These are phyloP conservation scores for Auricularia sp. DNA, from an alignment of 768 basidiomycete species.

Conservation along the genomic window DNA sequence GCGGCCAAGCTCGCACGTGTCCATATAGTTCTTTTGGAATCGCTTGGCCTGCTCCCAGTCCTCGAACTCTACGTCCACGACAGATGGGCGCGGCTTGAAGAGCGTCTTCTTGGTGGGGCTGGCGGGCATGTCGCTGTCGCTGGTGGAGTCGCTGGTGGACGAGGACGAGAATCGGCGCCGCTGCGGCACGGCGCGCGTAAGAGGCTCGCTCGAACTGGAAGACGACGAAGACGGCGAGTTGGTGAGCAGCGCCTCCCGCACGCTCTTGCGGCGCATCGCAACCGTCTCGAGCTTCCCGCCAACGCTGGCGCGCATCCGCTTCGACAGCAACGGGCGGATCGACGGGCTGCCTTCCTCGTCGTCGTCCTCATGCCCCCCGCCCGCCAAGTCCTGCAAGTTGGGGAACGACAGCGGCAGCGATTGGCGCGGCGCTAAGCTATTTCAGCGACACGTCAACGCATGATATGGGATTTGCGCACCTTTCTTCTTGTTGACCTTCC, in stretches of 20 bases:
- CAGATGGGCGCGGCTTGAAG: neutral
- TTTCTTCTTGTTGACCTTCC: conserved; percentile 1
- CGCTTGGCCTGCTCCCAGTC: conserved; percentile 45
- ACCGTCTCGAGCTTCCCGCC: conserved; percentile 28
- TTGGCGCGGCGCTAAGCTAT: conserved; percentile 5
- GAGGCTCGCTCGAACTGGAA: conserved; percentile 3
- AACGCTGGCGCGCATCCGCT: conserved; percentile 30
- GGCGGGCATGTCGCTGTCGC: conserved; percentile 6
- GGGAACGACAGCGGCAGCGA: conserved; percentile 59
- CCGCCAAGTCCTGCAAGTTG: conserved; percentile 20
- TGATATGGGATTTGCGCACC: neutral
- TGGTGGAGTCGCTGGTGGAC: conserved; percentile 15
- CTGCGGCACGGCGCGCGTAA: conserved; percentile 23
- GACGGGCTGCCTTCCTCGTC: conserved; percentile 50
- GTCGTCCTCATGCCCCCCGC: conserved; percentile 49
- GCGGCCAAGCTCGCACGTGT: conserved; percentile 73
- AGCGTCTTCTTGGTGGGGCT: conserved; percentile 24
- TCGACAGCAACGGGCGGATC: neutral
- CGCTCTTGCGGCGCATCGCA: conserved; percentile 68
- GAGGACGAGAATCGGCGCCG: conserved; percentile 9
- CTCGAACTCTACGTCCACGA: conserved; percentile 5
- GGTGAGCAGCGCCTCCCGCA: conserved; percentile 32
- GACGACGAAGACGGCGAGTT: neutral
- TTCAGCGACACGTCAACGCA: neutral
- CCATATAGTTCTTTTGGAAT: conserved; percentile 73